A percentile compares a stretch with the other conserved stretches of the same genome.
Evolutionary conservation across 83 land plant species (phyloP).

Genomic region (Diphasiastrum complanatum): DNA sequence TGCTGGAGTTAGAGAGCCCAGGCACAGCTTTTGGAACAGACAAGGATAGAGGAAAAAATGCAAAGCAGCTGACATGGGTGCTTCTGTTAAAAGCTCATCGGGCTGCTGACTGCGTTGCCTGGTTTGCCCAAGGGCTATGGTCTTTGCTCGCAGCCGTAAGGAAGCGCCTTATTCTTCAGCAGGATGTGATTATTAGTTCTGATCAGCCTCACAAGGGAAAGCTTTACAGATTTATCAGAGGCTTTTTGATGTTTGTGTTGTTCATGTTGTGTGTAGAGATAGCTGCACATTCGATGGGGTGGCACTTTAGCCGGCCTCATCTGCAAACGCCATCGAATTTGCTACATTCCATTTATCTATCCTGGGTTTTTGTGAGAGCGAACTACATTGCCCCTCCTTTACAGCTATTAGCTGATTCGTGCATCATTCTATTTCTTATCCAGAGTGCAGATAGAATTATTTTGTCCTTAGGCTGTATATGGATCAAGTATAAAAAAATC

Average conservation of each 20-base stretch:
- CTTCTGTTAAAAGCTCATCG: slow-evolving; percentile 47
- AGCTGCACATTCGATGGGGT: slow-evolving; percentile 21
- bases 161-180: slow-evolving; percentile 24
- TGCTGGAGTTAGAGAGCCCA: slow-evolving; percentile 47
- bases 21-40: slow-evolving; percentile 30
- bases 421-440: slow-evolving; percentile 26
- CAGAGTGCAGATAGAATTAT: slow-evolving; percentile 24
- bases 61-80: slow-evolving; percentile 52
- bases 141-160: slow-evolving; percentile 34
- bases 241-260: slow-evolving; percentile 6
- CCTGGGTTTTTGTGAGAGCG: slow-evolving; percentile 22
- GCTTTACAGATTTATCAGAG: slow-evolving; percentile 17
- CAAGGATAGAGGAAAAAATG: slow-evolving; percentile 42
- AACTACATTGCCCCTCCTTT: slow-evolving; percentile 23
- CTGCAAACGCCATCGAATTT: slow-evolving; percentile 17
- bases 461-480: slow-evolving; percentile 26
- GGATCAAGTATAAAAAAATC: slow-evolving; percentile 31
- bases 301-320: slow-evolving; percentile 22
- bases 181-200: not conserved
- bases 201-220: slow-evolving; percentile 6
- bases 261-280: slow-evolving; percentile 8
- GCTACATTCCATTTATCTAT: slow-evolving; percentile 16
- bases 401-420: slow-evolving; percentile 14
- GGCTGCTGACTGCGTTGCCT: slow-evolving; percentile 24
- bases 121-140: slow-evolving; percentile 20